Base-by-base conservation (phyloP, 148 eudicot species). In the Drosera capensis region DNA sequence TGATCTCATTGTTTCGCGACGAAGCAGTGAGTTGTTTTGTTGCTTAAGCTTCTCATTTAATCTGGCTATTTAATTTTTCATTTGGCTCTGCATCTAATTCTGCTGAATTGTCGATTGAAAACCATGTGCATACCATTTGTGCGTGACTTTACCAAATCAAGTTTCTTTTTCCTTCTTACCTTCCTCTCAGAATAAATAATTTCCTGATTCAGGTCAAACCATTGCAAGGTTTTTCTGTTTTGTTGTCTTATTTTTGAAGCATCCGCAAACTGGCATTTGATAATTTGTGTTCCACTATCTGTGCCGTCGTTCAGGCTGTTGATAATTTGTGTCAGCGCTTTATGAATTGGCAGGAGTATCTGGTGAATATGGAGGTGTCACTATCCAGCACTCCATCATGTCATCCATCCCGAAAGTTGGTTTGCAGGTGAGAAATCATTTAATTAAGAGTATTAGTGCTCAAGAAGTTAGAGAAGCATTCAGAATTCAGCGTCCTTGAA, bases 381-480 rank as follows among this genome's bases (percentile, higher is more conserved):
- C 65, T 38, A 67, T 90, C 73, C 81, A 80, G 68, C 99, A 90
- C 59, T 78, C 70, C 43, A 74, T 84, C 71, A 71, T 74, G 34
- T 84, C 99, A 37, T 67, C 88, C 41, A 80, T 90, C 57, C 87
- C 93, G 39, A 66, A 59, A 39, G 99, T 90, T 68, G 99, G 99
- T 56, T 68, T 81, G 71, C 99, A 90, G 97, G 97, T 90, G 52
- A 49, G 23, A 43, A 34, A 16, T 47, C 9, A 5, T 59, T 57
- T 46, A 45, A 36, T 38, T 52, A n/a, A 14, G 2, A 28, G 4
- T 37, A 13, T 31, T 21, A 41, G 19, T 25, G 2, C 20, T 23
- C 22, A 16, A 17, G 16, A n/a, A n/a, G n/a, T n/a, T 17, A 16
- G 25, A 18, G 18, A 0, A 53, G 36, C 29, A 49, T 15, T 40